These are phyloP conservation scores for Macrolepiota fuliginosa DNA, from an alignment of 768 basidiomycete species.

Conservation along the genomic window DNA sequence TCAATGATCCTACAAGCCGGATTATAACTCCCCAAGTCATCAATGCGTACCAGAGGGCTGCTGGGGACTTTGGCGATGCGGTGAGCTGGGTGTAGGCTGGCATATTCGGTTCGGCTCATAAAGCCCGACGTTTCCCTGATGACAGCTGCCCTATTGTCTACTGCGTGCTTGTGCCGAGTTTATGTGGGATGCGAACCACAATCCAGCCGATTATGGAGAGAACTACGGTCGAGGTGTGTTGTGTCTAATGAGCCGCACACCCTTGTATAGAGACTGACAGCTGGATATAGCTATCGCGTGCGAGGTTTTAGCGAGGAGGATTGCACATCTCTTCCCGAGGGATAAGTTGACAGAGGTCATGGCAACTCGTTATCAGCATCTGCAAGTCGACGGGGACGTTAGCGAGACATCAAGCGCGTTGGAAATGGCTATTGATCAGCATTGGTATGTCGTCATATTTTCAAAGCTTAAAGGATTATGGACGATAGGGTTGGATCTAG, in stretches of 20 bases:
- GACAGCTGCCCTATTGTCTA: constrained; percentile 78
- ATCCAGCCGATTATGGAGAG: constrained; percentile 86
- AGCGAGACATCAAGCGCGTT: constrained; percentile 76
- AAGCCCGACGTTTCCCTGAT: neutral
- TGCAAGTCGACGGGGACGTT: constrained; percentile 70
- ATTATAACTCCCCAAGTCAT: constrained; percentile 80
- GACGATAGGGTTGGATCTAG: constrained; percentile 32
- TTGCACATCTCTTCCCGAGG: constrained; percentile 65
- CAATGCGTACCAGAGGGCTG: constrained; percentile 59
- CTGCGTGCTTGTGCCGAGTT: constrained; percentile 78
- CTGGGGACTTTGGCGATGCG: constrained; percentile 85
- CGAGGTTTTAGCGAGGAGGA: constrained; percentile 78
- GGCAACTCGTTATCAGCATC: constrained; percentile 73
- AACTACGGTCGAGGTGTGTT: constrained; percentile 71
- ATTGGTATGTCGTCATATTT: constrained; percentile 53
- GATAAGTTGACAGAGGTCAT: constrained; percentile 71
- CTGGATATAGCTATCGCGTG: constrained; percentile 63
- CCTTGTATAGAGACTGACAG: neutral
- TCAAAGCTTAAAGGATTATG: neutral
- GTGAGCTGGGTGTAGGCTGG: constrained; percentile 38
- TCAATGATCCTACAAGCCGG: constrained; percentile 77
- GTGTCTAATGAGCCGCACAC: neutral
- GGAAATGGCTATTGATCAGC: constrained; percentile 90
- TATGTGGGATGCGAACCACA: constrained; percentile 74
- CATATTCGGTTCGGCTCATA: constrained; percentile 1